Conservation (phyloP, 495 filamentous ascomycete species). For the Bombardia bombarda region DNA sequence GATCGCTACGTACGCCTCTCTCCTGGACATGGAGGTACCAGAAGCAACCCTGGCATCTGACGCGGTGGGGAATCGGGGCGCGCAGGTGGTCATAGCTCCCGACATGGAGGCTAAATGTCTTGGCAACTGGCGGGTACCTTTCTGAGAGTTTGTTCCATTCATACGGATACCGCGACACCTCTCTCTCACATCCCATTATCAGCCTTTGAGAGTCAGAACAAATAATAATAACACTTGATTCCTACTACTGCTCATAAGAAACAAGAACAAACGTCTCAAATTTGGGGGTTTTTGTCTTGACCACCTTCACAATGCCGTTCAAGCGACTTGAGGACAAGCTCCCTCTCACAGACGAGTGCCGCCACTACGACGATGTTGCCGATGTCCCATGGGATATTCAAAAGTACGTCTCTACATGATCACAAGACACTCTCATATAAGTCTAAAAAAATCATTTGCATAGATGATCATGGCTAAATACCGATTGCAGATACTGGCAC, state of each 20-base stretch:
- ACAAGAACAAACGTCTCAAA: neutral
- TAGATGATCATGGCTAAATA: neutral
- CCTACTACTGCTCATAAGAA: neutral
- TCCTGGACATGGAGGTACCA: no score
- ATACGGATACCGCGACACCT: no score
- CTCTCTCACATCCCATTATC: neutral
- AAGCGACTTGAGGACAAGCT: conserved; percentile 17
- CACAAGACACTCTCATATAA: no score
- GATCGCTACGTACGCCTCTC: neutral
- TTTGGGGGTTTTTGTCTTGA: neutral
- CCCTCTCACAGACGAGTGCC: conserved; percentile 45
- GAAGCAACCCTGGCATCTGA: conserved; percentile 9
- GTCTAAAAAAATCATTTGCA: neutral
- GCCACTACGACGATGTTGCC: conserved; percentile 54
- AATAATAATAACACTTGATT: no score
- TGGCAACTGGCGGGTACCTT: no score
- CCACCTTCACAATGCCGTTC: conserved; percentile 6
- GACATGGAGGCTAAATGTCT: neutral
- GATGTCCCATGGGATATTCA: conserved; percentile 70
- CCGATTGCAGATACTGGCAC: conserved; percentile 62
- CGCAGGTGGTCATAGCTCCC: conserved; percentile 4
- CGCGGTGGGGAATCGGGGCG: neutral
- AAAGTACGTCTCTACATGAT: no score
- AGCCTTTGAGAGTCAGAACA: neutral
- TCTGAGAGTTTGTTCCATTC: no score